Percentiles rank a stretch among this genome's conserved stretches.
phyloP scores from a whole-genome alignment of 2,329 filamentous ascomycete species.

The Neurospora sp. region DNA sequence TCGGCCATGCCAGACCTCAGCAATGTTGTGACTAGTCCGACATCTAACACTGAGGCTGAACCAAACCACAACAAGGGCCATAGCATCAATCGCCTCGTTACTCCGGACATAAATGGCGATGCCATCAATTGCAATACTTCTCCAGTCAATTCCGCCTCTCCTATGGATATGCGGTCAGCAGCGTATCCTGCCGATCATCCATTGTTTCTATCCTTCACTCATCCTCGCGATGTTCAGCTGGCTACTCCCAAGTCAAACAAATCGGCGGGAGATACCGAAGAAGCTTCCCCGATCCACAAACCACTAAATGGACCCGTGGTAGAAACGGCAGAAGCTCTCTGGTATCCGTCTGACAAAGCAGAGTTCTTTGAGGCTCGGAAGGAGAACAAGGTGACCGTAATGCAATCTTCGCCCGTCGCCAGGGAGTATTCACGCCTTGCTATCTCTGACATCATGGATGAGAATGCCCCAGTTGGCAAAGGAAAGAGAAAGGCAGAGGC shows the following conservation, averaged over 20 bases:
- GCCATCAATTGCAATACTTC: not conserved
- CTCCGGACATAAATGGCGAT: not conserved
- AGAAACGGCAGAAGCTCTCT: slow-evolving; percentile 7
- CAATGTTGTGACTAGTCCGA: not conserved
- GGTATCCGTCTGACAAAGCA: slow-evolving; percentile 15
- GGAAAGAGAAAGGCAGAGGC: slow-evolving; percentile 25
- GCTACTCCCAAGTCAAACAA: not conserved
- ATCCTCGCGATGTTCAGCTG: slow-evolving; percentile 1
- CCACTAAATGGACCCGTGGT: not conserved
- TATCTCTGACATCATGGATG: slow-evolving; percentile 16
- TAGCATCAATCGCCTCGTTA: not conserved
- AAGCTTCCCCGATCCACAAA: not conserved
- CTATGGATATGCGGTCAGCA: not conserved
- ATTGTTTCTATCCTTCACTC: not conserved
- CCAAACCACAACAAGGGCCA: not conserved
- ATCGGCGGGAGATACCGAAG: not conserved
- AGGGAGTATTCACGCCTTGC: not conserved
- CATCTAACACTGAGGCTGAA: not conserved
- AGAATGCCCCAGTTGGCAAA: not conserved
- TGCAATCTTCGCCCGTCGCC: not conserved
- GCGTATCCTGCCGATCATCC: not conserved
- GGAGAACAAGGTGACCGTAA: slow-evolving; percentile 15
- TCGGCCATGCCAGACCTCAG: not conserved
- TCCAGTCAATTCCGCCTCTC: not conserved
- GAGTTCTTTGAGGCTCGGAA: slow-evolving; percentile 21